These are phyloP conservation scores for Pseudonectria foliicola DNA, from an alignment of 2,329 filamentous ascomycete species.

Conservation along the genomic window DNA sequence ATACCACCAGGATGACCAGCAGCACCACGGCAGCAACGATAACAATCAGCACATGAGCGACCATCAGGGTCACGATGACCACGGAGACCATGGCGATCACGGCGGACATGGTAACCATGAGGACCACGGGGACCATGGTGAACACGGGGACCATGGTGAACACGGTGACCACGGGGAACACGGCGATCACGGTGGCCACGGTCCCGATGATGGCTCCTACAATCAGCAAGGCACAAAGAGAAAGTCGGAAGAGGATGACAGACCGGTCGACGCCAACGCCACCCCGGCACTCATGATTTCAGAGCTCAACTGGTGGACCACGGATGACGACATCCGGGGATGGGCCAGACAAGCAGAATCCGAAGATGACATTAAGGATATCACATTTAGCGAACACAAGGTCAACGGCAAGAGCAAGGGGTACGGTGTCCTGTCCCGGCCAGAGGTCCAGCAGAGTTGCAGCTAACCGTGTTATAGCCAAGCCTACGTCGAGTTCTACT, in stretches of 20 bases:
- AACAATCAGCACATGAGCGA: conserved; percentile 28
- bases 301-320: conserved; percentile 94
- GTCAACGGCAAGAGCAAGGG: conserved; percentile 99
- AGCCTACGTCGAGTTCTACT: conserved; percentile 79
- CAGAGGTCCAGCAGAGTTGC: background rate
- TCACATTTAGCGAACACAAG: conserved; percentile 97
- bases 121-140: conserved; percentile 21
- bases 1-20: conserved; percentile 32
- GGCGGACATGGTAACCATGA: conserved; percentile 18
- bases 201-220: conserved; percentile 33
- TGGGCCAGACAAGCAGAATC: conserved; percentile 75
- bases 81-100: conserved; percentile 26
- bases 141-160: conserved; percentile 26
- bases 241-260: conserved; percentile 52
- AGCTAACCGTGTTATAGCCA: conserved; percentile 37
- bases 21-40: conserved; percentile 22
- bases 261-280: conserved; percentile 51
- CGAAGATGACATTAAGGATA: conserved; percentile 80
- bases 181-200: conserved; percentile 28
- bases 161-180: conserved; percentile 34
- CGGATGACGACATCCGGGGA: conserved; percentile 86
- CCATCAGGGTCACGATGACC: conserved; percentile 12
- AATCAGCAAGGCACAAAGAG: conserved; percentile 48
- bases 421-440: conserved; percentile 43
- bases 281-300: conserved; percentile 74